A percentile compares a stretch with the other conserved stretches of the same genome.
These are phyloP conservation scores for Penicillium psychrofluorescens DNA, from an alignment of 495 filamentous ascomycete genomes.

Conservation along the genomic window DNA sequence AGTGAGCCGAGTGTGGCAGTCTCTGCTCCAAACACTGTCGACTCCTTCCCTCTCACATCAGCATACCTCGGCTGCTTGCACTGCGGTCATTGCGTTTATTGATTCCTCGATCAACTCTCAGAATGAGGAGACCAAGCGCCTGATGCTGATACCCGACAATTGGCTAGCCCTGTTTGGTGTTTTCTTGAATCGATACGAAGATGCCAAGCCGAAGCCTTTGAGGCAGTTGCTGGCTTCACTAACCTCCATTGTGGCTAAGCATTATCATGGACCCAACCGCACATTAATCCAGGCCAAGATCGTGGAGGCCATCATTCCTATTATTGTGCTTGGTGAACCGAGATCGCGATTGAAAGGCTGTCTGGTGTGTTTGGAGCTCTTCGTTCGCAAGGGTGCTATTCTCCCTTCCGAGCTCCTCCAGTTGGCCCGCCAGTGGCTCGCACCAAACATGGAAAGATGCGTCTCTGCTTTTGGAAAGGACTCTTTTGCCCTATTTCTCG, in stretches of 20 bases:
- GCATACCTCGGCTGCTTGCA: slow-evolving; percentile 38
- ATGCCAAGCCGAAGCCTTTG: slow-evolving; percentile 66
- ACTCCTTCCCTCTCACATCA: slow-evolving; percentile 27
- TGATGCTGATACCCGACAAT: slow-evolving; percentile 41
- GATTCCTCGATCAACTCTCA: slow-evolving; percentile 35
- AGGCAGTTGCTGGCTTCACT: slow-evolving; percentile 62
- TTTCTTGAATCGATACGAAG: slow-evolving; percentile 67
- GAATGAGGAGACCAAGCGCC: slow-evolving; percentile 18
- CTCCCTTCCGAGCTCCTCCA: slow-evolving; percentile 22
- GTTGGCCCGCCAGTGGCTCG: slow-evolving; percentile 25
- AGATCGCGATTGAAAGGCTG: slow-evolving; percentile 33
- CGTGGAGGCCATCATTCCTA: slow-evolving; percentile 21
- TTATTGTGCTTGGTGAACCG: slow-evolving; percentile 33
- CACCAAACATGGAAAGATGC: slow-evolving; percentile 23
- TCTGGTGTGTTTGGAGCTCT: slow-evolving; percentile 33
- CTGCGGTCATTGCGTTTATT: slow-evolving; percentile 40
- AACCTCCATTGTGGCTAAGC: slow-evolving; percentile 41
- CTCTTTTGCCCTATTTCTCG: slow-evolving; percentile 18
- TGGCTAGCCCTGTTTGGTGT: slow-evolving; percentile 59
- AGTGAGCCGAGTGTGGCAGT: slow-evolving; percentile 29
- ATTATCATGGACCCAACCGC: slow-evolving; percentile 28
- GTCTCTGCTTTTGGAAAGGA: slow-evolving; percentile 22
- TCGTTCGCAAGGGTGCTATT: slow-evolving; percentile 32
- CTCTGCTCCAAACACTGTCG: slow-evolving; percentile 30
- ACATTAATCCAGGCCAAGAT: slow-evolving; percentile 13